Conservation (phyloP, 108 stramenopile genomes). For the Pinguiococcus pyrenoidosus region DNA sequence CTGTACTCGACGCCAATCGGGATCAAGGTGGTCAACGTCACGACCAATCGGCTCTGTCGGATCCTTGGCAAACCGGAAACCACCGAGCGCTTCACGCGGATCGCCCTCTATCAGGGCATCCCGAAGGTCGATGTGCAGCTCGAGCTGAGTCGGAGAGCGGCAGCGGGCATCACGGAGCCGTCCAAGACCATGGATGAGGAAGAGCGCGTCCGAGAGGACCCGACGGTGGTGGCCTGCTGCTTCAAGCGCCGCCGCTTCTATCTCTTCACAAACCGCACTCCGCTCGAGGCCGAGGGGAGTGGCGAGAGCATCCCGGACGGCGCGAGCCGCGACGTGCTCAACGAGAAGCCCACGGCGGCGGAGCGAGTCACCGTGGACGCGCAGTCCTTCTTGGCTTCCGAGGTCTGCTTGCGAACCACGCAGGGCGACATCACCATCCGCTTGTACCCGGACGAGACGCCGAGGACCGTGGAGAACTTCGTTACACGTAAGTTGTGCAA, state of each 20-base stretch:
- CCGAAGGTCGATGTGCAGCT: constrained; percentile 81
- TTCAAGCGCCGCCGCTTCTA: constrained; percentile 66
- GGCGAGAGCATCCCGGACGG: constrained; percentile 18
- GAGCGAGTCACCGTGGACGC: constrained; percentile 22
- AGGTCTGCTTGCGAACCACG: constrained; percentile 81
- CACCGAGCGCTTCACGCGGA: constrained; percentile 60
- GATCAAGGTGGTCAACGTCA: constrained; percentile 72
- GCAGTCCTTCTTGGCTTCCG: constrained; percentile 27
- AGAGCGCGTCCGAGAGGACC: constrained; percentile 32
- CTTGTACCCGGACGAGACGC: constrained; percentile 64
- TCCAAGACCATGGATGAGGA: constrained; percentile 34
- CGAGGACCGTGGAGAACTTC: constrained; percentile 90
- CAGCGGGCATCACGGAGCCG: constrained; percentile 13
- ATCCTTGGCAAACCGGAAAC: constrained; percentile 73
- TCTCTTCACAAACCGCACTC: constrained; percentile 72
- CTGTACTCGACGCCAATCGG: constrained; percentile 74
- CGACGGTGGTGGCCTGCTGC: constrained; percentile 59
- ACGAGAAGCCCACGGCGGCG: constrained; percentile 77
- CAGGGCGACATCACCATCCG: constrained; percentile 87
- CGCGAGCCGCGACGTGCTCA: constrained; percentile 75
- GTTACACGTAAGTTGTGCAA: no score
- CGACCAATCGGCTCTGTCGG: constrained; percentile 51
- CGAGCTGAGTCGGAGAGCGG: constrained; percentile 51
- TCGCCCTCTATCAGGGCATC: constrained; percentile 66
- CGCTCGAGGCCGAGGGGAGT: constrained; percentile 36